phyloP scores from a whole-genome alignment of 2,329 filamentous ascomycete species.

The Leptographium galeiforme region DNA sequence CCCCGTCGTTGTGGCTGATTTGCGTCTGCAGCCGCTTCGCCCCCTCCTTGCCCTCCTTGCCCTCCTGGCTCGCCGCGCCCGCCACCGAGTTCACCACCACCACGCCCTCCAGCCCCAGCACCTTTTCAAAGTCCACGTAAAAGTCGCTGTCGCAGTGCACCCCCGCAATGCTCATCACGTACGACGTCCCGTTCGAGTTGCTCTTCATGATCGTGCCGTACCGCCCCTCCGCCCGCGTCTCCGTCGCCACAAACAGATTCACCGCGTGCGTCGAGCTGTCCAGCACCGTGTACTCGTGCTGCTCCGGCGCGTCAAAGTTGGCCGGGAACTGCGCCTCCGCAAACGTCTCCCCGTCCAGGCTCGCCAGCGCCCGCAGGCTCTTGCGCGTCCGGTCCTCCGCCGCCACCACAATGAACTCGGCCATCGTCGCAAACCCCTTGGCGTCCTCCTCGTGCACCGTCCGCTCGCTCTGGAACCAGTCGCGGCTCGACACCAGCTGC shows the following conservation, averaged over 20 bases:
- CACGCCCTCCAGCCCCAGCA: constrained; percentile 83
- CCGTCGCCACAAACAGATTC: constrained; percentile 83
- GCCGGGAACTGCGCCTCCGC: constrained; percentile 75
- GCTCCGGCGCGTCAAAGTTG: constrained; percentile 66
- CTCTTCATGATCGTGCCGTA: constrained; percentile 91
- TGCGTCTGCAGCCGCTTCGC: constrained; percentile 74
- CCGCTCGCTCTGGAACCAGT: constrained; percentile 59
- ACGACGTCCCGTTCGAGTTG: constrained; percentile 95
- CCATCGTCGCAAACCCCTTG: constrained; percentile 83
- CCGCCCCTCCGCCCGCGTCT: constrained; percentile 47
- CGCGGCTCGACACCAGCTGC: constrained; percentile 62
- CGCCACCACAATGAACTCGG: constrained; percentile 88
- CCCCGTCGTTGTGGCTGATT: constrained; percentile 94
- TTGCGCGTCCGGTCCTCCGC: constrained; percentile 54
- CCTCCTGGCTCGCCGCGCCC: constrained; percentile 41
- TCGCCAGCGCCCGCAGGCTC: constrained; percentile 65
- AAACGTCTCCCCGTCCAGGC: constrained; percentile 71
- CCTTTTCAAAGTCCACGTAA: constrained; percentile 94
- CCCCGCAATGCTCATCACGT: constrained; percentile 66
- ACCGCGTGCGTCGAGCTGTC: constrained; percentile 91
- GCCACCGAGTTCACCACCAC: constrained; percentile 73
- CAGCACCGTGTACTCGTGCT: constrained; percentile 80
- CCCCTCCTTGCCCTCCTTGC: no score
- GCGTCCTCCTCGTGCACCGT: constrained; percentile 55
- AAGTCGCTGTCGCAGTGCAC: constrained; percentile 69